These are phyloP conservation scores for Cercophora newfieldiana DNA, from an alignment of 495 filamentous ascomycete species.

Conservation along the genomic window DNA sequence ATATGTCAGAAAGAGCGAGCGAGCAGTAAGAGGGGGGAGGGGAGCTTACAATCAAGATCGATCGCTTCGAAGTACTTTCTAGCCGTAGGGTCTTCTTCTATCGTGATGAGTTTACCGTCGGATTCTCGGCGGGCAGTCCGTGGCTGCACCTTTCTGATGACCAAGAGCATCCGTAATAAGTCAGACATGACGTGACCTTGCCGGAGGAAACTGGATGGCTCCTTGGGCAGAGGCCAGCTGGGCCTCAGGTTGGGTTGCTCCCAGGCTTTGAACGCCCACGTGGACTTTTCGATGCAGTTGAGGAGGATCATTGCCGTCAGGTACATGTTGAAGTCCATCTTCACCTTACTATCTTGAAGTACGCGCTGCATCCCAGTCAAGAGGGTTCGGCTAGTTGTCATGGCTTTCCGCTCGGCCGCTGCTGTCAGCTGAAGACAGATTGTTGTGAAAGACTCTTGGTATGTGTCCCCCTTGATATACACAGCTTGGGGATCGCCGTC, in stretches of 20 bases:
- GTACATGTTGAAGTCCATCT: conserved; percentile 70
- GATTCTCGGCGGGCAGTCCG: conserved; percentile 54
- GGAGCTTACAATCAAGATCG: conserved; percentile 58
- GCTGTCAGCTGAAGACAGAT: conserved; percentile 71
- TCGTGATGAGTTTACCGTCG: conserved; percentile 55
- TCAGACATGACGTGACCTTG: conserved; percentile 74
- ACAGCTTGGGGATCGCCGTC: conserved; percentile 30
- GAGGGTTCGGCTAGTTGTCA: conserved; percentile 62
- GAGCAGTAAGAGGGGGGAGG: background rate
- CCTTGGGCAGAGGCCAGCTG: conserved; percentile 71
- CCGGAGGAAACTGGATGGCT: conserved; percentile 61
- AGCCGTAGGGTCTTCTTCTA: conserved; percentile 54
- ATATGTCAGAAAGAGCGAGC: conserved; percentile 13
- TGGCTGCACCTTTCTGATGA: conserved; percentile 70
- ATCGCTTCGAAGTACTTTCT: conserved; percentile 63
- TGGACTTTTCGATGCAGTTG: conserved; percentile 80
- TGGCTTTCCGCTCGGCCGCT: conserved; percentile 71
- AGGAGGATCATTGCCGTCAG: conserved; percentile 71
- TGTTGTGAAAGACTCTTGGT: conserved; percentile 47
- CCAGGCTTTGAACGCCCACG: conserved; percentile 77
- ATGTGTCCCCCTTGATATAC: conserved; percentile 42
- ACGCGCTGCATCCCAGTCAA: conserved; percentile 76
- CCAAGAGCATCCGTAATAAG: conserved; percentile 71
- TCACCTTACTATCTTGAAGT: conserved; percentile 70
- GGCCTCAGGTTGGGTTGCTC: conserved; percentile 58